Percentiles rank a stretch among this genome's conserved stretches.
Conservation (phyloP, 805 yeast genomes). For the Candida palmyrensis region DNA sequence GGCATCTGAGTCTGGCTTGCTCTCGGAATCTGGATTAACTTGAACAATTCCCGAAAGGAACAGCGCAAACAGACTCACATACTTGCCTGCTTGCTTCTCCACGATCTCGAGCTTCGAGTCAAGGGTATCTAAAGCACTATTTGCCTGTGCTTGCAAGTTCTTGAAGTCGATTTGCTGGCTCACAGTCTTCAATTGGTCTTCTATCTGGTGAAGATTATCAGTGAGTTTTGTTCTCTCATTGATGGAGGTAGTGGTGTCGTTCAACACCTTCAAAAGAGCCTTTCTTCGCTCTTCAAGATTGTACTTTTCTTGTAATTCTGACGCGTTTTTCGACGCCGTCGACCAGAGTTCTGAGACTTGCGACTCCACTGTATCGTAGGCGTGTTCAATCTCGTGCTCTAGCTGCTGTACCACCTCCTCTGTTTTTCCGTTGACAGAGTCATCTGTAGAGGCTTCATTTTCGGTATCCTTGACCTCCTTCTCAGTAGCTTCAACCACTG, state of each 20-base stretch:
- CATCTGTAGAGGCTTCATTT: neutral
- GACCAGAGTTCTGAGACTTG: conserved; percentile 29
- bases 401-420: conserved; percentile 48
- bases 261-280: conserved; percentile 24
- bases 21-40: conserved; percentile 13
- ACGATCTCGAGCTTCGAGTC: conserved; percentile 68
- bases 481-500: neutral
- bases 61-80: conserved; percentile 53
- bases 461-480: neutral
- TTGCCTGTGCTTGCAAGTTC: conserved; percentile 35
- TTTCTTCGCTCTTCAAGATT: conserved; percentile 23
- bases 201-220: conserved; percentile 21
- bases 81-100: conserved; percentile 64
- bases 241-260: conserved; percentile 19
- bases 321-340: conserved; percentile 27
- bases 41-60: conserved; percentile 41
- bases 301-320: conserved; percentile 22
- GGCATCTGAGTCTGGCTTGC: conserved; percentile 22
- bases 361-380: conserved; percentile 42
- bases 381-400: conserved; percentile 50
- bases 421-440: conserved; percentile 37
- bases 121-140: conserved; percentile 57
- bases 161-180: conserved; percentile 17
- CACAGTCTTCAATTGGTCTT: conserved; percentile 22
- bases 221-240: conserved; percentile 15